Conservation (phyloP, 106 monocot species). For the Dactylorhiza incarnata region DNA sequence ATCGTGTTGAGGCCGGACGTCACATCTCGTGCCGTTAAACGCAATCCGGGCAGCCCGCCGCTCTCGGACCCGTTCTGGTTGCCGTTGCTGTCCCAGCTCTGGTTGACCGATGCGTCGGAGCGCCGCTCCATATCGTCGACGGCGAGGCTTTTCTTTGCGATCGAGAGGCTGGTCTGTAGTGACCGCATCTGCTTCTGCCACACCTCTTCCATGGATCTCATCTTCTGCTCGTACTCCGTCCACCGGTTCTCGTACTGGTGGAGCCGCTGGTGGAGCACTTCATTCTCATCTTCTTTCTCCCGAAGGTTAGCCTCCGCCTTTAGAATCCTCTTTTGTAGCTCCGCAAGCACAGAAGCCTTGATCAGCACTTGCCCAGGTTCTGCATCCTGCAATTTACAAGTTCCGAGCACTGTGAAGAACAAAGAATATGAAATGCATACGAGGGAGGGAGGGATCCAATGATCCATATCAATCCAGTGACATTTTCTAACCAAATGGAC, state of each 20-base stretch:
- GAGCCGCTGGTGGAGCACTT: constrained; percentile 69
- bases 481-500: no score
- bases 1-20: constrained; percentile 41
- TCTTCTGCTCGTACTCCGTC: constrained; percentile 91
- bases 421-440: no score
- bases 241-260: constrained; percentile 82
- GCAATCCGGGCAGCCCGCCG: constrained; percentile 11
- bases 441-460: no score
- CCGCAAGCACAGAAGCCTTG: constrained; percentile 77
- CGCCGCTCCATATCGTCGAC: constrained; percentile 34
- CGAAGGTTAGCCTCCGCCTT: constrained; percentile 72
- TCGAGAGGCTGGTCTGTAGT: constrained; percentile 66
- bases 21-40: constrained; percentile 23
- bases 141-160: constrained; percentile 77
- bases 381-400: constrained; percentile 17
- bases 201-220: constrained; percentile 95
- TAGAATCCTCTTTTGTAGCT: constrained; percentile 72
- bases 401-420: no score
- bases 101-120: constrained; percentile 48
- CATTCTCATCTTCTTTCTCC: constrained; percentile 87
- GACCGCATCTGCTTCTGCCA: constrained; percentile 98
- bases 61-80: background rate
- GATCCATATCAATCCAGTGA: no score
- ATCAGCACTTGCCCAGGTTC: constrained; percentile 54
- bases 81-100: constrained; percentile 18